Conservation (phyloP, 2,329 filamentous ascomycete genomes). For the Blumeria graminis region DNA sequence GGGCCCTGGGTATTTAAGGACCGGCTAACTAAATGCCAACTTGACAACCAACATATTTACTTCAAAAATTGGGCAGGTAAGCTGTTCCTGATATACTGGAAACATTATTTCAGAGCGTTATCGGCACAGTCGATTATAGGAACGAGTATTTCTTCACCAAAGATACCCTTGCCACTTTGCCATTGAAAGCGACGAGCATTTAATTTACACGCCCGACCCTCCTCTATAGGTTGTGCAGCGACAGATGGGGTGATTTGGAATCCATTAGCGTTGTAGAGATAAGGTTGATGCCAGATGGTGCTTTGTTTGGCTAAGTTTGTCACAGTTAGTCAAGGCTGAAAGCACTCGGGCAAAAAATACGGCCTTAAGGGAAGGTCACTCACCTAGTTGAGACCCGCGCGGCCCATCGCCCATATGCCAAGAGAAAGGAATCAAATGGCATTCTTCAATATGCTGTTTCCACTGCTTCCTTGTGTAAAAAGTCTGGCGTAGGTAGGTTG, state of each 20-base stretch:
- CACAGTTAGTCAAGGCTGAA: no score
- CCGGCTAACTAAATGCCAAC: no score
- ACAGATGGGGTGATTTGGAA: conserved; percentile 34
- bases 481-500: neutral
- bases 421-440: conserved; percentile 26
- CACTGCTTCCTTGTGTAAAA: conserved; percentile 16
- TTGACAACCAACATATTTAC: no score
- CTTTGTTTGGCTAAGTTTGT: conserved; percentile 3
- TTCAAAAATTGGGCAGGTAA: no score
- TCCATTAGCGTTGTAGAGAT: conserved; percentile 24
- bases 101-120: no score
- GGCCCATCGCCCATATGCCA: conserved; percentile 39
- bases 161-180: neutral
- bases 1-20: no score
- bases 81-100: no score
- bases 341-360: no score
- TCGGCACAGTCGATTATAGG: neutral
- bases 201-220: conserved; percentile 11
- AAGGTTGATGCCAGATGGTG: conserved; percentile 2
- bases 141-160: neutral
- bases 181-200: conserved; percentile 8
- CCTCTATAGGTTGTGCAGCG: conserved; percentile 23
- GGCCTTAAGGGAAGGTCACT: neutral
- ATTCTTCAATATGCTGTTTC: conserved; percentile 25
- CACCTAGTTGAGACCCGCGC: conserved; percentile 18